Evolutionary conservation across 2,329 filamentous ascomycete species (phyloP), one percentile per base, ranked within the genome.

Genomic region (Saccharata proteae): DNA sequence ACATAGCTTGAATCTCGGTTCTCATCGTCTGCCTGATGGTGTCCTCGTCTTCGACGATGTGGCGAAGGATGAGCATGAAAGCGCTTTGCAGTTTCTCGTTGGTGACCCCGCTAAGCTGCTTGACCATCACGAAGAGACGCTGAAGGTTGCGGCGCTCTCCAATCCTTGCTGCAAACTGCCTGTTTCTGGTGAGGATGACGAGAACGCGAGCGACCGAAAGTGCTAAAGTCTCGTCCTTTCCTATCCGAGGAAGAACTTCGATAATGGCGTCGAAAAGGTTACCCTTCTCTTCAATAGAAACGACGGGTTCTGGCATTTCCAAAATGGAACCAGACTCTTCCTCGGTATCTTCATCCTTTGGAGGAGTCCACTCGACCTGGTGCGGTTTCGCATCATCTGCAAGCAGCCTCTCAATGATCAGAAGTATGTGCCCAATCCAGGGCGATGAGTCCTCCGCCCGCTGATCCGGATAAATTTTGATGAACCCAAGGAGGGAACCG

Each of bases 11-110:
- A 45, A 98, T 92, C 51, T 96, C 88, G 16, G 77, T 80, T 30
- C 79, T 72, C 80, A 98, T 94, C 38, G 93, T 77, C 50, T 94
- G 83, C 42, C 81, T 83, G 38, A 96, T 70, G 2, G 80, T 90
- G 12, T 85, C 78, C 29, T 93, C 84, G 47, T 98, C 92, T 56
- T 98, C 90, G 32, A 96, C 74, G 41, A 98, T 78, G 48, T 98
- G 90, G 23, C 92, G 77, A 25, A 98, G 62, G 31, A 94, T 78
- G 9, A 88, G 71, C 69, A 96, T 78, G 45, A 93, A 79, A 35
- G 79, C 70, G 39, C 69, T 69, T 39, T 78, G 72, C 7, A 98
- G 69, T 33, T 78, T 77, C 33, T 80, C 72, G 17, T 84, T 81
- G 5, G 81, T 80, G 17, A 76, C 70, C 16, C 80, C 81, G 13